These are phyloP conservation scores for Helenozyma baotianmanensis DNA, from an alignment of 805 yeast species.

Conservation along the genomic window DNA sequence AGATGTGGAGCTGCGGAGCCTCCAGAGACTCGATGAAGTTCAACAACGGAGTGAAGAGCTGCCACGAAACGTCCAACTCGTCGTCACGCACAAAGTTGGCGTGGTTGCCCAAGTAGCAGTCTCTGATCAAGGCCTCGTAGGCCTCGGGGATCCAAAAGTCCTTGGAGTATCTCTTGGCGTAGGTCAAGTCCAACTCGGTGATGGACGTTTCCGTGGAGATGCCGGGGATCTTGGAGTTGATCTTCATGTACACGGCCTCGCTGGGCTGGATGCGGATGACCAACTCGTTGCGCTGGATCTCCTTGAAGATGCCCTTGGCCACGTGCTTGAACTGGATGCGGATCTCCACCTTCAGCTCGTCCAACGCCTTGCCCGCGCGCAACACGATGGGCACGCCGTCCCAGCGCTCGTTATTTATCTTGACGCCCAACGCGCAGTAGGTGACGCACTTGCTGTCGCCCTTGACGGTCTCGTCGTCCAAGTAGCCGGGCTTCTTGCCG, in stretches of 20 bases:
- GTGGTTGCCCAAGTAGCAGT: constrained; percentile 86
- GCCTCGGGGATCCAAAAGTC: constrained; percentile 97
- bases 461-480: constrained; percentile 88
- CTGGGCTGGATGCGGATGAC: constrained; percentile 93
- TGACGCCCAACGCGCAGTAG: constrained; percentile 77
- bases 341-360: constrained; percentile 91
- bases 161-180: constrained; percentile 67
- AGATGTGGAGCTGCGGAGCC: constrained; percentile 63
- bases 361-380: constrained; percentile 97
- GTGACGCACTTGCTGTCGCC: constrained; percentile 83
- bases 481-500: constrained; percentile 84
- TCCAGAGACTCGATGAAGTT: constrained; percentile 68
- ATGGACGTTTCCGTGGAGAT: constrained; percentile 74
- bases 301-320: constrained; percentile 73
- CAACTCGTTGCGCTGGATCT: constrained; percentile 85
- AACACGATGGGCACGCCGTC: constrained; percentile 94
- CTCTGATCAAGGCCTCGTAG: constrained; percentile 91
- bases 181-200: constrained; percentile 88
- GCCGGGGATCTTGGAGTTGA: constrained; percentile 94
- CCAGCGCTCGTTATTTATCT: constrained; percentile 93
- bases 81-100: constrained; percentile 97
- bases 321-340: constrained; percentile 88
- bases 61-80: constrained; percentile 92
- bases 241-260: constrained; percentile 89
- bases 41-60: constrained; percentile 85